phyloP scores from a whole-genome alignment of 2,329 filamentous ascomycete genomes.

The Drechslerella coelobrocha region DNA sequence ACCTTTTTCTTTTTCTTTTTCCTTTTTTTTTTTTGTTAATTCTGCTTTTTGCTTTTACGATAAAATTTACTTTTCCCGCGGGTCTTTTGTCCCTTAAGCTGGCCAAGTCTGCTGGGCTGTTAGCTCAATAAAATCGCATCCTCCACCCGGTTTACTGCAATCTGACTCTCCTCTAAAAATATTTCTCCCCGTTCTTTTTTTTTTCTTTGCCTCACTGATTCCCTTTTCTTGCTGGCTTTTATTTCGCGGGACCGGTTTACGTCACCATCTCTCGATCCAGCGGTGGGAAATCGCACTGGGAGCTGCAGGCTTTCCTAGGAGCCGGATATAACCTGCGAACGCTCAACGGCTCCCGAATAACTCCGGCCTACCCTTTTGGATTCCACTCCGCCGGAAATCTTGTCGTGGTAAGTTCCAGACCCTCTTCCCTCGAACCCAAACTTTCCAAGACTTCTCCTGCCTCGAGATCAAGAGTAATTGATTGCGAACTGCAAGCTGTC shows the following conservation, averaged over 20 bases:
- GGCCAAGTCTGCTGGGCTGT: not conserved
- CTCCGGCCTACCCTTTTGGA: conserved; percentile 42
- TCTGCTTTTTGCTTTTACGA: too few species aligned
- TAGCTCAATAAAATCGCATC: conserved; percentile 49
- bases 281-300: not conserved
- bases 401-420: conserved; percentile 8
- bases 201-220: conserved; percentile 11
- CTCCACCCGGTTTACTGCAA: conserved; percentile 25
- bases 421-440: conserved; percentile 3
- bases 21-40: conserved; percentile 12
- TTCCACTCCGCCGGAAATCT: conserved; percentile 7
- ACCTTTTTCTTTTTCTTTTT: conserved; percentile 19
- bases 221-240: conserved; percentile 25
- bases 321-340: conserved; percentile 26
- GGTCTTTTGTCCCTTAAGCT: conserved; percentile 23
- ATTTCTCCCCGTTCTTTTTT: conserved; percentile 11
- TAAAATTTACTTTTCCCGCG: conserved; percentile 39
- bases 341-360: conserved; percentile 42
- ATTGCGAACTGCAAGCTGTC: too few species aligned
- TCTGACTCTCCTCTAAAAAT: conserved; percentile 24
- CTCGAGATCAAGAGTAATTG: not conserved
- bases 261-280: conserved; percentile 4
- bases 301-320: conserved; percentile 9
- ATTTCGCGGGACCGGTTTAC: not conserved
- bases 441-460: not conserved